These are phyloP conservation scores for Xylaria hypoxylon DNA, from an alignment of 2,329 filamentous ascomycete genomes.

Conservation along the genomic window DNA sequence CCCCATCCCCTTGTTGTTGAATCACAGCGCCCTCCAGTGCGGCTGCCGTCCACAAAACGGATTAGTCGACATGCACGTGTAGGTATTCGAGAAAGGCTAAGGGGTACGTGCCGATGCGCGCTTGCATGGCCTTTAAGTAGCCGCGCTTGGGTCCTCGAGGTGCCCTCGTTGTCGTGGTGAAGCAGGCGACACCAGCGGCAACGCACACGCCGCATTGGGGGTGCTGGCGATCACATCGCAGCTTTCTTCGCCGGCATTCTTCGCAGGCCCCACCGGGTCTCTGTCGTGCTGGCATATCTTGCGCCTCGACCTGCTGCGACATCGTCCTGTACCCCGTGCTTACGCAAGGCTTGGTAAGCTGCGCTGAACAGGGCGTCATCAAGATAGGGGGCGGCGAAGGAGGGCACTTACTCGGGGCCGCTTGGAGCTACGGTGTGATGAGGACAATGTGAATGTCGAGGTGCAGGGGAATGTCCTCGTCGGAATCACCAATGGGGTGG, in stretches of 20 bases:
- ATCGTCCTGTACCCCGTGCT: constrained; percentile 23
- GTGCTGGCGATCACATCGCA: constrained; percentile 31
- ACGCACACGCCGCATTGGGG: constrained; percentile 28
- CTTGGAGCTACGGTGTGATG: constrained; percentile 17
- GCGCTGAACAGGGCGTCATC: constrained; percentile 15
- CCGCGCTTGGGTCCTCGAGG: constrained; percentile 31
- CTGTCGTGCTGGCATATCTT: constrained; percentile 26
- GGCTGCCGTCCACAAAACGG: constrained; percentile 8
- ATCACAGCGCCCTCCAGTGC: constrained; percentile 24
- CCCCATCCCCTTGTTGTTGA: constrained; percentile 23
- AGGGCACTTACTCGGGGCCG: constrained; percentile 19
- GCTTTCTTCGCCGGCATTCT: constrained; percentile 33
- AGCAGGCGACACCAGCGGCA: constrained; percentile 22
- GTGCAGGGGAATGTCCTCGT: constrained; percentile 14
- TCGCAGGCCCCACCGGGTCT: constrained; percentile 30
- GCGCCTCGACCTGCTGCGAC: constrained; percentile 18
- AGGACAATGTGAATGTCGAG: neutral
- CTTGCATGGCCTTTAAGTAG: constrained; percentile 31
- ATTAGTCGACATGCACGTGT: constrained; percentile 11
- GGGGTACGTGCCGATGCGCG: constrained; percentile 17
- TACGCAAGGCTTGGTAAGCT: constrained; percentile 26
- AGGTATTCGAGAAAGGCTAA: neutral
- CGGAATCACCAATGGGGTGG: neutral
- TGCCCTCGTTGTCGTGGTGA: constrained; percentile 15
- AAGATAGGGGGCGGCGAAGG: neutral